These are phyloP conservation scores for Sequoia sempervirens DNA, from an alignment of 75 land plant genomes.

Conservation along the genomic window DNA sequence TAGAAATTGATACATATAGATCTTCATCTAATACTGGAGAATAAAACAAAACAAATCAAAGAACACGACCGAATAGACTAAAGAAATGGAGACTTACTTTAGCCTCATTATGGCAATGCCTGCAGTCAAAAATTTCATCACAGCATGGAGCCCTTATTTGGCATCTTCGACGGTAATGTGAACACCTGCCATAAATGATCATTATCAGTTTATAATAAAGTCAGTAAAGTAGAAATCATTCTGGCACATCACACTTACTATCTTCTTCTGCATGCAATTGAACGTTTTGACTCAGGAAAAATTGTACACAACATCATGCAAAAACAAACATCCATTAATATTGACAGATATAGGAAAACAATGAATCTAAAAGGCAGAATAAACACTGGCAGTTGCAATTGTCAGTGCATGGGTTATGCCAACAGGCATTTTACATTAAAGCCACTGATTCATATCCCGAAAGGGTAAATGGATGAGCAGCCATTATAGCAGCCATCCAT, in stretches of 20 bases:
- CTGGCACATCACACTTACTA: background rate
- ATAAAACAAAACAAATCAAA: too few species aligned
- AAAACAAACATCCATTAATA: background rate
- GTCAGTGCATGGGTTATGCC: background rate
- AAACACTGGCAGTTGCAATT: background rate
- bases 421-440: background rate
- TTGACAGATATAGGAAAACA: background rate
- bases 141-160: conserved; percentile 84
- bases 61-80: background rate
- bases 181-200: conserved; percentile 36
- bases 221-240: background rate
- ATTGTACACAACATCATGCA: background rate
- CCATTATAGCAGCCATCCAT: background rate
- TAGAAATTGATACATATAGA: background rate
- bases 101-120: conserved; percentile 89
- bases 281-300: background rate
- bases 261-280: background rate
- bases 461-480: background rate
- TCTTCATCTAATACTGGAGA: background rate
- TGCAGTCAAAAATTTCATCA: conserved; percentile 71
- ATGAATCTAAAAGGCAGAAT: background rate
- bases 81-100: conserved; percentile 29
- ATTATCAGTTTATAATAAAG: background rate
- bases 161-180: conserved; percentile 75
- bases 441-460: background rate